Evolutionary conservation across 345 rosid species (phyloP), one percentile per base, ranked within the genome.

Genomic region (Sonneratia alba): DNA sequence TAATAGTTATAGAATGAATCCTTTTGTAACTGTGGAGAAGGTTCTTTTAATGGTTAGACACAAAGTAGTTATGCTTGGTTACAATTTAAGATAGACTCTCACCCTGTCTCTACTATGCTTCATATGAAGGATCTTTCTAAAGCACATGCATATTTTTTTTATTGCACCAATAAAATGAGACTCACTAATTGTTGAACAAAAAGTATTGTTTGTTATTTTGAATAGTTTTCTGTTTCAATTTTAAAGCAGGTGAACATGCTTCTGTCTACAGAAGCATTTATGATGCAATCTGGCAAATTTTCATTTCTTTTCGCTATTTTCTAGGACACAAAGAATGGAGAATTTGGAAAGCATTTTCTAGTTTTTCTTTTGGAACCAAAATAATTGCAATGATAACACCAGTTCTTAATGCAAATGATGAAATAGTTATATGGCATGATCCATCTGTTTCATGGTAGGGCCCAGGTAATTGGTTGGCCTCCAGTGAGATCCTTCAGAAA

Each of bases 401-500:
- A 13, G 14, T 24, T 61, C 24, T n/a, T 34, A 27, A 62, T 32
- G 18, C 27, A 62, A 27, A 62, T 1, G 34, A 24, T 10, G 37
- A 61, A 21, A 55, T 38, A 42, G 7, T 49, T 38, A 37, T 16
- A 56, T 48, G 37, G 15, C 7, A 43, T 14, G 18, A 15, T 63
- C 77, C 43, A 36, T 74, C 67, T 27, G 59, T 70, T 34, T 68
- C 71, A 70, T 71, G 56, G 61, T 80, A 89, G 91, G 87, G 89
- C 88, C 51, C 88, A 84, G 80, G 91, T 89, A 73, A 91, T 89
- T 78, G 94, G 94, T 61, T 89, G 94, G 94, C 94, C 94, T 27
- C 94, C 94, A 48, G 79, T 89, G 65, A 83, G 87, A 73, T 87
- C 94, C 3, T 89, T 74, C 72, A 79, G 94, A 77, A 87, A 84